Base-by-base conservation (phyloP, 495 filamentous ascomycete genomes). In the Oidiodendron maius region DNA sequence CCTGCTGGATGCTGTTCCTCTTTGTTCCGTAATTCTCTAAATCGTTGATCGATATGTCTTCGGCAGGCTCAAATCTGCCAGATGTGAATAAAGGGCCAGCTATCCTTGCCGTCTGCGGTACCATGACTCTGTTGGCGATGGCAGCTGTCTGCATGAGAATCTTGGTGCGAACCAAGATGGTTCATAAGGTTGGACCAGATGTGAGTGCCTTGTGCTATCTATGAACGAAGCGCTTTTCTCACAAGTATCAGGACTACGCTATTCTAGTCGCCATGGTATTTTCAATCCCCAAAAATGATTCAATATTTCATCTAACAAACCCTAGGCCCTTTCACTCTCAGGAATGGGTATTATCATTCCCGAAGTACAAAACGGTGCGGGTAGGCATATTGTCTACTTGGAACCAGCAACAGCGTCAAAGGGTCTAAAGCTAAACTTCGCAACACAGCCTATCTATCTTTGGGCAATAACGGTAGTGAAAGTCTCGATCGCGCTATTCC, bases 121-220 rank as follows among this genome's bases (percentile, higher is more conserved):
- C 41, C 39, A 56, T 61, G 26, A 71, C 70, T 9, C 41, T 67
- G 1, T 61, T 71, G 12, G 55, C 59, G 0, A 54, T 53, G 3
- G 15, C 42, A 9, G 17, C 26, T n/a, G 51, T 54, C 18, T 38
- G 25, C 26, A 6, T 66, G 18, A 65, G 77, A 38, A 61, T 77
- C 21, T 77, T 64, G 35, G 75, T 76, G 36, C 71, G 75, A 8
- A 28, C 59, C 5, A 52, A 53, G 17, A 61, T 78, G 45, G 50
- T 73, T 21, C 66, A 64, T 16, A 72, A 64, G 32, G 38, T 75
- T 4, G 75, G 75, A 2, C 41, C 55, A 20, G 76, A 80, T 62
- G 49, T 40, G 12, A 40, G 36, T 24, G 17, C 34, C 37, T 20
- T 32, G 37, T 23, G 22, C 16, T 36, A 26, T 38, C 13, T 4